Conservation (phyloP, 306 rosid species). For the Fragaria nilgerrensis region DNA sequence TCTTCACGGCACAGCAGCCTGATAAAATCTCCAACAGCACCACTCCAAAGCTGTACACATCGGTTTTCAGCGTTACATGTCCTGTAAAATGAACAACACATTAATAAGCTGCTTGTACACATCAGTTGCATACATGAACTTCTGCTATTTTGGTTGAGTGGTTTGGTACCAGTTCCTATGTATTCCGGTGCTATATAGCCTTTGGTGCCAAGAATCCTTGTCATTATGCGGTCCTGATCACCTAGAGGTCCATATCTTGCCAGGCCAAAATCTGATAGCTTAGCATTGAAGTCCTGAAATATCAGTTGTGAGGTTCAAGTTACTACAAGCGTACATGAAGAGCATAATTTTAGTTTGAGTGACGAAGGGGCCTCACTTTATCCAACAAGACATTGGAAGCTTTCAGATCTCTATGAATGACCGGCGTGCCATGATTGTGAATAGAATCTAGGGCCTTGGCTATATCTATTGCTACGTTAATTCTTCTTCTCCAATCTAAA, state of each 20-base stretch:
- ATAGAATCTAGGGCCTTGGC: slow-evolving; percentile 52
- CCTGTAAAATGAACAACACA: slow-evolving; percentile 26
- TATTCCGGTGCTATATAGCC: slow-evolving; percentile 49
- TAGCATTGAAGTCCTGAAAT: slow-evolving; percentile 36
- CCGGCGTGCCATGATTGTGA: slow-evolving; percentile 39
- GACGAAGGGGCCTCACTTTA: slow-evolving; percentile 35
- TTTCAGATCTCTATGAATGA: slow-evolving; percentile 55
- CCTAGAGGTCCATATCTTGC: slow-evolving; percentile 47
- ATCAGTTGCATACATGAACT: background rate
- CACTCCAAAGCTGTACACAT: slow-evolving; percentile 51
- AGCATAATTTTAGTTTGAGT: background rate
- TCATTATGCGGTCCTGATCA: slow-evolving; percentile 28
- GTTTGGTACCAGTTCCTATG: slow-evolving; percentile 34
- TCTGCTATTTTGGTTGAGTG: background rate
- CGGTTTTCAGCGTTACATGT: slow-evolving; percentile 39
- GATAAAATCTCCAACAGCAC: slow-evolving; percentile 44
- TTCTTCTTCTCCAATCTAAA: slow-evolving; percentile 46
- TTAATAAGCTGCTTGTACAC: background rate
- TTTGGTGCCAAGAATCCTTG: slow-evolving; percentile 46
- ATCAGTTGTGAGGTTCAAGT: background rate
- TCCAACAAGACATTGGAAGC: slow-evolving; percentile 52
- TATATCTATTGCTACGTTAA: slow-evolving; percentile 44
- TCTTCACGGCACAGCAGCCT: slow-evolving; percentile 31
- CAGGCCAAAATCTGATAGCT: slow-evolving; percentile 50
- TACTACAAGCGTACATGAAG: background rate